These are phyloP conservation scores for Penicillium italicum DNA, from an alignment of 2,329 filamentous ascomycete species.

Conservation along the genomic window DNA sequence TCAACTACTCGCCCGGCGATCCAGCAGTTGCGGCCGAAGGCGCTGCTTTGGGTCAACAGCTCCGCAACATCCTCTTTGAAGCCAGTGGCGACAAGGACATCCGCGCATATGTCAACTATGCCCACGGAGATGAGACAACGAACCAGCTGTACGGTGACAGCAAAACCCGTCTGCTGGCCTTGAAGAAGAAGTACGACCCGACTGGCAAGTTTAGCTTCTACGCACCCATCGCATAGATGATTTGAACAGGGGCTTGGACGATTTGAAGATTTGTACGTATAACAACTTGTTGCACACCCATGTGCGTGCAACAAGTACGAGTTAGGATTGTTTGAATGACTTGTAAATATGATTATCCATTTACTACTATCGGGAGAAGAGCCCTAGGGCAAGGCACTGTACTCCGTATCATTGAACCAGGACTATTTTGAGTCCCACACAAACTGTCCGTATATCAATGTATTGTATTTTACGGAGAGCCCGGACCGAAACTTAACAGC, in stretches of 20 bases:
- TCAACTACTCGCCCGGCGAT: slow-evolving; percentile 29
- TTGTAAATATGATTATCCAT: neutral
- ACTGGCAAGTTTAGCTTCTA: slow-evolving; percentile 30
- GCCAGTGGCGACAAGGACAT: slow-evolving; percentile 20
- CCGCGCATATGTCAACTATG: slow-evolving; percentile 33
- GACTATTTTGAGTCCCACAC: neutral
- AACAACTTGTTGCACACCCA: neutral
- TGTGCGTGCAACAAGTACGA: neutral
- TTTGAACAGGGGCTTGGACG: neutral
- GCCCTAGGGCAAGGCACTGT: neutral
- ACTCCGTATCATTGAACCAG: neutral
- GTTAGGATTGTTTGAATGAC: neutral
- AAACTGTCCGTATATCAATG: neutral
- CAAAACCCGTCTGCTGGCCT: slow-evolving; percentile 24
- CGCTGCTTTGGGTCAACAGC: slow-evolving; percentile 25
- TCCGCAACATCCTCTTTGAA: slow-evolving; percentile 29
- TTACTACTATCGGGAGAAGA: neutral
- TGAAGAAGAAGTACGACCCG: slow-evolving; percentile 40
- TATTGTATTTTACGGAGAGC: neutral
- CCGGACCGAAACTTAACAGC: neutral
- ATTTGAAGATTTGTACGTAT: neutral
- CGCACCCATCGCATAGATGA: slow-evolving; percentile 21
- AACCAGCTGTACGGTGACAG: slow-evolving; percentile 32
- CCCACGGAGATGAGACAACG: slow-evolving; percentile 27
- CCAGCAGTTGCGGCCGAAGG: slow-evolving; percentile 25